These are phyloP conservation scores for Colletotrichum abscissum DNA, from an alignment of 2,329 filamentous ascomycete species.

Conservation along the genomic window DNA sequence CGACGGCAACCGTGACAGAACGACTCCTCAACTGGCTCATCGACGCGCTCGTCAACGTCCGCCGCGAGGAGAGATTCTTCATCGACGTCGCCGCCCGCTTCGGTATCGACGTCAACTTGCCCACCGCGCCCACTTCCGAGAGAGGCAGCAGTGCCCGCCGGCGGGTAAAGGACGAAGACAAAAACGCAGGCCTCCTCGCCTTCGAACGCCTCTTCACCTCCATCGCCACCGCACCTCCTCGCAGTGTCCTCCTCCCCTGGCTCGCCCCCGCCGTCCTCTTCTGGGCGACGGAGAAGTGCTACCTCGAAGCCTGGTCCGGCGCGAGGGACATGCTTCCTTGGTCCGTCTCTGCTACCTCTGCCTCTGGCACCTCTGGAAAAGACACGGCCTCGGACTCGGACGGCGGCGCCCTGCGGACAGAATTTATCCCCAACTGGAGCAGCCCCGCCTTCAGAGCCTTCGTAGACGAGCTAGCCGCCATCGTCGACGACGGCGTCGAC, in stretches of 20 bases:
- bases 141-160: slow-evolving; percentile 17
- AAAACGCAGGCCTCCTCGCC: slow-evolving; percentile 52
- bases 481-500: slow-evolving; percentile 65
- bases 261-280: slow-evolving; percentile 79
- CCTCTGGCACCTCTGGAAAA: slow-evolving; percentile 14
- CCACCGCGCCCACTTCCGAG: slow-evolving; percentile 12
- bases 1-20: not conserved
- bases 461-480: slow-evolving; percentile 63
- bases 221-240: slow-evolving; percentile 46
- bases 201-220: slow-evolving; percentile 64
- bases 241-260: slow-evolving; percentile 50
- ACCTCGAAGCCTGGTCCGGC: slow-evolving; percentile 69
- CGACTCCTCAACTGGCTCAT: slow-evolving; percentile 72
- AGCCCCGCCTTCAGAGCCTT: slow-evolving; percentile 69
- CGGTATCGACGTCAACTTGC: slow-evolving; percentile 60
- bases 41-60: slow-evolving; percentile 73
- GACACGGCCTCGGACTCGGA: slow-evolving; percentile 61
- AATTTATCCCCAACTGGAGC: slow-evolving; percentile 78
- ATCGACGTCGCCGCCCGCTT: slow-evolving; percentile 72
- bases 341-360: no score
- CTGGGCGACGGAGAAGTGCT: slow-evolving; percentile 79
- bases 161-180: slow-evolving; percentile 41
- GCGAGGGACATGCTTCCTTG: slow-evolving; percentile 44
- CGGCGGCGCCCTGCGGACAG: slow-evolving; percentile 71
- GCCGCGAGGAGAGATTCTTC: slow-evolving; percentile 76